Base-by-base conservation (phyloP, 306 rosid species). In the Quercus agrifolia region DNA sequence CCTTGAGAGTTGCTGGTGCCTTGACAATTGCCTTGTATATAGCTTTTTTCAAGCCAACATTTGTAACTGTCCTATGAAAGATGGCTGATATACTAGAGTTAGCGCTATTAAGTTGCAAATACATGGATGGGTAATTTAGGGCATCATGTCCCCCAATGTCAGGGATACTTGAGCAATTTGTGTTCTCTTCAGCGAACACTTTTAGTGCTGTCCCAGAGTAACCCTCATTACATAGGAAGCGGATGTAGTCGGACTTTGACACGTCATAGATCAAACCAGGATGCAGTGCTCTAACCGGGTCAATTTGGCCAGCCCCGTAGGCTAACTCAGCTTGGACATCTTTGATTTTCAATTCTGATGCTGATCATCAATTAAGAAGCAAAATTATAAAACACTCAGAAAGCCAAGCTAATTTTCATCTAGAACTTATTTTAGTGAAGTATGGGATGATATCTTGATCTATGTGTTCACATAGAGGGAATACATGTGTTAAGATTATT, bases 51-150 rank as follows among this genome's bases (percentile, higher is more conserved):
- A 7, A 69, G 21, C 94, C 96, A 38, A 94, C 97, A 30, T 91
- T 80, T 14, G 88, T 94, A 25, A 90, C 89, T 6, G 79, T 88
- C 56, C 97, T 76, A 51, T 77, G 27, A 78, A 88, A 94, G 51
- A 89, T 83, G 3, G 92, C 93, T 5, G 88, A 78, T 71, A 88
- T 79, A 14, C 35, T 49, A 10, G 88, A 79, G 35, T 57, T 56
- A 4, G 74, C 13, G 21, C 8, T 19, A 3, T 1, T 7, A 10
- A 88, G 80, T 63, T 80, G 85, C 28, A 76, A 1, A 78, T 82
- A 89, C 96, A 94, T 86, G 74, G 88, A 75, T 25, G 95, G 97
- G 87, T 91, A 94, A 88, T 91, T 92, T 80, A 94, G 80, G 61
- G 93, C 98, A 71, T 92, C 98, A 8, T 46, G 52, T 46, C 52